phyloP scores from a whole-genome alignment of 139 green algal genomes.

The Tetradesmus lagerheimii region DNA sequence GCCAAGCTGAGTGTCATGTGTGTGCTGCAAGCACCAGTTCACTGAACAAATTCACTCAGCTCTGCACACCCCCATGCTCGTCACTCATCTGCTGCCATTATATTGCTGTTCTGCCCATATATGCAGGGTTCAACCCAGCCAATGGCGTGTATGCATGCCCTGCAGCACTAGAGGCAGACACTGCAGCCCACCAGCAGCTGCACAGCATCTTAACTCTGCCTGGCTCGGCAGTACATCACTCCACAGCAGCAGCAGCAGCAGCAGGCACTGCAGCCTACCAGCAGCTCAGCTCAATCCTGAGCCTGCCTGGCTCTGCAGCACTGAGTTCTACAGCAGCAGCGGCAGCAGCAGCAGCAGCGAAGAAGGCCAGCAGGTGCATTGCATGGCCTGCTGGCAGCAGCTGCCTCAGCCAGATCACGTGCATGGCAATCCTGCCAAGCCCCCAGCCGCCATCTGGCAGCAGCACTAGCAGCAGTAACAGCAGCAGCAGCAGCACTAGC shows the following conservation, averaged over 20 bases:
- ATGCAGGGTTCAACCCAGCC: neutral
- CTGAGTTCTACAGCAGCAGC: too few species aligned
- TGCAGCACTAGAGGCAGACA: neutral
- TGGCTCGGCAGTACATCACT: neutral
- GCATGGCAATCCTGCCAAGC: neutral
- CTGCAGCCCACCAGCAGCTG: neutral
- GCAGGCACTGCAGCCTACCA: too few species aligned
- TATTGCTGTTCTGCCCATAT: neutral
- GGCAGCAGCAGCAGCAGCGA: neutral
- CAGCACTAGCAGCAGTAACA: neutral
- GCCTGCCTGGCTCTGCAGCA: too few species aligned
- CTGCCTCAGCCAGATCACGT: neutral
- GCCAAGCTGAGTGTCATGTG: too few species aligned
- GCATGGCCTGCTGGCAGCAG: neutral
- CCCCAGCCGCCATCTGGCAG: neutral
- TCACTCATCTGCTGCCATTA: too few species aligned
- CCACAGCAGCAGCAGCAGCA: neutral
- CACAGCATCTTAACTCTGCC: neutral
- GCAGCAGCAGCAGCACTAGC: neutral
- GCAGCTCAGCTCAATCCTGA: too few species aligned
- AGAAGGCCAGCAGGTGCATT: neutral
- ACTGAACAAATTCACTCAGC: too few species aligned
- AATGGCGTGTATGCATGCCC: neutral
- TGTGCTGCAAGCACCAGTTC: too few species aligned
- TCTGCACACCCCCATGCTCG: too few species aligned